A percentile compares a stretch with the other conserved stretches of the same genome.
These are phyloP conservation scores for Syzygium aqueum DNA, from an alignment of 345 rosid genomes.

Conservation along the genomic window DNA sequence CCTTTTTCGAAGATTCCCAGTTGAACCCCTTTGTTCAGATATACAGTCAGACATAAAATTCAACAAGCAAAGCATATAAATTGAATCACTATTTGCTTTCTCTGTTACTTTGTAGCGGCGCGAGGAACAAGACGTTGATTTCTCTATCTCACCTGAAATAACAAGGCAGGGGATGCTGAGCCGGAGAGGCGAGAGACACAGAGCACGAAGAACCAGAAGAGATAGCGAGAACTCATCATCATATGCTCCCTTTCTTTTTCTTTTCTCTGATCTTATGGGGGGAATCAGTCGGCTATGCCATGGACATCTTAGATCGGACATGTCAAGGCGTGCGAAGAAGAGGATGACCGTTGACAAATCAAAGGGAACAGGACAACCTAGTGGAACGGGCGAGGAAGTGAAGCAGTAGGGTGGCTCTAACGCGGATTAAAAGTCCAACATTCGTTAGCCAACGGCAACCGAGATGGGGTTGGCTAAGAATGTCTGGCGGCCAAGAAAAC, in stretches of 20 bases:
- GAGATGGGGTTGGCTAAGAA: too few species aligned
- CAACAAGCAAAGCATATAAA: neutral
- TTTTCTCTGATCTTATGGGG: neutral
- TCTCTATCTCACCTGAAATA: conserved; percentile 43
- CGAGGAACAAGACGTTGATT: neutral
- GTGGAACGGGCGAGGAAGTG: neutral
- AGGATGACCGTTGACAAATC: neutral
- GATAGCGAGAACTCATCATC: conserved; percentile 9
- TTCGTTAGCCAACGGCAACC: too few species aligned
- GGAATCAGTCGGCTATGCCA: neutral
- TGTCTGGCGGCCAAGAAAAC: too few species aligned
- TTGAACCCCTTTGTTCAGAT: conserved; percentile 53
- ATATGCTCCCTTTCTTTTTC: neutral
- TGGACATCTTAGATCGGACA: neutral
- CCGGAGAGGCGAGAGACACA: conserved; percentile 27
- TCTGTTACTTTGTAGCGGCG: neutral
- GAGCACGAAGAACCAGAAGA: conserved; percentile 13
- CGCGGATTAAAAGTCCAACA: neutral
- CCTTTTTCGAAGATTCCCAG: conserved; percentile 67
- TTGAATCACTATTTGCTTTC: neutral
- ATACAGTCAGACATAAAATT: neutral
- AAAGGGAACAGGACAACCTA: neutral
- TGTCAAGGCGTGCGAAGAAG: neutral
- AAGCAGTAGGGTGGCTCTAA: neutral
- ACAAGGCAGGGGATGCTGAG: conserved; percentile 28